phyloP scores from a whole-genome alignment of 2,329 filamentous ascomycete genomes.

The Claviceps purpurea region DNA sequence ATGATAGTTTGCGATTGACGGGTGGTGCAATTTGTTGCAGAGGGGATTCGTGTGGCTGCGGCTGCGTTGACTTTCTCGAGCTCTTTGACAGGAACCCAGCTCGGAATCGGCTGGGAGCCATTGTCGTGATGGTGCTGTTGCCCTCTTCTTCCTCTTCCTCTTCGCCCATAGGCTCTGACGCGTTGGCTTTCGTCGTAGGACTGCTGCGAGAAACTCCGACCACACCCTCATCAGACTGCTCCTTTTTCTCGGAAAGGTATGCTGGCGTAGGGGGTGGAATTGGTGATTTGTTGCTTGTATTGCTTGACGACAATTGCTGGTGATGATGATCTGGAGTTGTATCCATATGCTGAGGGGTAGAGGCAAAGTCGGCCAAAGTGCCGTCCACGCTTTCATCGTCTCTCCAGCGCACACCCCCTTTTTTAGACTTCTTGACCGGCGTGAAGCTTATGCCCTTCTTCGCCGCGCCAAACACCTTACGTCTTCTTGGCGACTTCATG shows the following conservation, averaged over 20 bases:
- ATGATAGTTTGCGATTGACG: slow-evolving; percentile 43
- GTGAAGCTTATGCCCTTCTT: slow-evolving; percentile 70
- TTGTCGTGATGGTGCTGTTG: slow-evolving; percentile 11
- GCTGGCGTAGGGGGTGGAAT: slow-evolving; percentile 16
- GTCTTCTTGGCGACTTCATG: slow-evolving; percentile 65
- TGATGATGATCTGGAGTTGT: slow-evolving; percentile 33
- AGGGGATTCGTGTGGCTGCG: slow-evolving; percentile 46
- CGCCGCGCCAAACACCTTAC: slow-evolving; percentile 45
- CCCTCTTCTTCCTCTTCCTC: slow-evolving; percentile 12
- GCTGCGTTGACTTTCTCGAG: slow-evolving; percentile 24
- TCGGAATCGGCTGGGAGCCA: slow-evolving; percentile 60
- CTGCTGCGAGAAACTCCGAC: slow-evolving; percentile 45
- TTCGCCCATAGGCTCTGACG: slow-evolving; percentile 28
- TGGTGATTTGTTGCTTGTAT: slow-evolving; percentile 14
- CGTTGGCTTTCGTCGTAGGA: slow-evolving; percentile 16
- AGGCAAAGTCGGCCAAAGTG: slow-evolving; percentile 77
- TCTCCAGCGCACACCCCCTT: slow-evolving; percentile 79
- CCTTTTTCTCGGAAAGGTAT: slow-evolving; percentile 10
- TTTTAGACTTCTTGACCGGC: slow-evolving; percentile 62
- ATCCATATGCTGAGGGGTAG: slow-evolving; percentile 62
- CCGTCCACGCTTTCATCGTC: slow-evolving; percentile 79
- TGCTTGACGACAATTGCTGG: slow-evolving; percentile 3
- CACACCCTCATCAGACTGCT: slow-evolving; percentile 19
- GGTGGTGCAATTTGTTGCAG: slow-evolving; percentile 41
- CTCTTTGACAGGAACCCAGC: slow-evolving; percentile 66